Conservation (phyloP, 2,329 filamentous ascomycete species). For the Pseudonectria buxi region DNA sequence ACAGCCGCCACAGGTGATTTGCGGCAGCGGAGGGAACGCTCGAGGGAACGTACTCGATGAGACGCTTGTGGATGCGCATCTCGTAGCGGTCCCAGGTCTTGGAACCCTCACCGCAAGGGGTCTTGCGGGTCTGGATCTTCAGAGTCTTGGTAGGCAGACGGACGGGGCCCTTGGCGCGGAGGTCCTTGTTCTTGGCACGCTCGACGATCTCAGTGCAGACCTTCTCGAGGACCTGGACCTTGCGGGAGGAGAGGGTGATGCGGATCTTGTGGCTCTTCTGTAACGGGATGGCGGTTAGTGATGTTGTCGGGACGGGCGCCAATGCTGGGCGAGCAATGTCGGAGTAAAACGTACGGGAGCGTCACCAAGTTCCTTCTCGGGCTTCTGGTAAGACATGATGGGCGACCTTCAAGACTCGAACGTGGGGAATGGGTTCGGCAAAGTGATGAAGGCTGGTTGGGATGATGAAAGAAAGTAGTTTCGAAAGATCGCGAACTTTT, state of each 20-base stretch:
- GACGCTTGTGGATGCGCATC: constrained; percentile 99
- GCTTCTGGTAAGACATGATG: constrained; percentile 92
- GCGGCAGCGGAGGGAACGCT: not conserved
- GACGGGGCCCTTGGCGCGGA: constrained; percentile 96
- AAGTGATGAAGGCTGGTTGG: constrained; percentile 62
- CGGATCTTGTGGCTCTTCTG: constrained; percentile 96
- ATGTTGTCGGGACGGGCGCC: constrained; percentile 1
- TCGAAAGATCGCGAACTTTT: constrained; percentile 15
- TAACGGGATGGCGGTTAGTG: constrained; percentile 11
- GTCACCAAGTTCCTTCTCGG: constrained; percentile 89
- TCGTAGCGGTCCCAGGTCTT: constrained; percentile 99
- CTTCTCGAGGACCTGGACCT: constrained; percentile 94
- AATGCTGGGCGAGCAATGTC: constrained; percentile 1
- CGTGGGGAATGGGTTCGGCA: constrained; percentile 56
- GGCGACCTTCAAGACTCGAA: constrained; percentile 74
- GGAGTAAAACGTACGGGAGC: constrained; percentile 57
- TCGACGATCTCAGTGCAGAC: constrained; percentile 98
- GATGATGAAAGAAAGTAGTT: not conserved
- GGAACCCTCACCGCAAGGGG: constrained; percentile 97
- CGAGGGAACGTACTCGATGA: constrained; percentile 70
- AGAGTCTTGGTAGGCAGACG: constrained; percentile 96
- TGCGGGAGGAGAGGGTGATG: constrained; percentile 93
- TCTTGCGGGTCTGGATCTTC: constrained; percentile 97
- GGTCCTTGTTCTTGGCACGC: constrained; percentile 96
- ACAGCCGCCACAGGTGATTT: not conserved